These are phyloP conservation scores for Hondaea fermentalgiana DNA, from an alignment of 108 stramenopile genomes.

Conservation along the genomic window DNA sequence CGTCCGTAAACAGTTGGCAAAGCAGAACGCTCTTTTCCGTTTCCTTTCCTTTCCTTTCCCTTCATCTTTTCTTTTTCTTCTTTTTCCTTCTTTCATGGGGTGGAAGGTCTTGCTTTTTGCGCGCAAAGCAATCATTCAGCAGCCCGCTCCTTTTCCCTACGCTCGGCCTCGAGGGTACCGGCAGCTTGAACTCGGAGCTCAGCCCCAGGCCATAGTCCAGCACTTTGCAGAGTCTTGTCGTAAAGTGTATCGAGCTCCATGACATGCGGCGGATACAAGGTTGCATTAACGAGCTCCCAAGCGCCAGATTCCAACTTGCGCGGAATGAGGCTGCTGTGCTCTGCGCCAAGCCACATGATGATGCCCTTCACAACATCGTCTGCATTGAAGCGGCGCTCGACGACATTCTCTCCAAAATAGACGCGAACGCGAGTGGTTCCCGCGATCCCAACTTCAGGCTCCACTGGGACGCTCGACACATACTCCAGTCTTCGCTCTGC, in stretches of 20 bases:
- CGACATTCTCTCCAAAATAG: neutral
- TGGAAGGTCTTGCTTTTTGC: no score
- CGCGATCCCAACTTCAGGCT: neutral
- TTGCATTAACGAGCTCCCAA: neutral
- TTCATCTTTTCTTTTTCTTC: no score
- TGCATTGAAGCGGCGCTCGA: neutral
- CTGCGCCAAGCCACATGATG: slow-evolving; percentile 20
- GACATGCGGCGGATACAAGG: neutral
- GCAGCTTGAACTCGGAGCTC: neutral
- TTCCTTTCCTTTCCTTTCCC: no score
- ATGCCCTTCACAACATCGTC: neutral
- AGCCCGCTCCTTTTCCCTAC: neutral
- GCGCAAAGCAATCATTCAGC: neutral
- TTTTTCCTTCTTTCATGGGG: no score
- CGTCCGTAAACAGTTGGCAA: no score
- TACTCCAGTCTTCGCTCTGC: neutral
- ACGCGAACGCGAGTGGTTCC: neutral
- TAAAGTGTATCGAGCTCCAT: neutral
- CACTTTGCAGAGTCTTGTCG: neutral
- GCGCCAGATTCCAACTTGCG: neutral
- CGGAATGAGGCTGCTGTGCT: neutral
- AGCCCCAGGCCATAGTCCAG: neutral
- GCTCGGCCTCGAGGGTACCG: neutral
- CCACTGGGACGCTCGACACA: neutral
- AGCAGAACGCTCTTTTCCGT: no score